A percentile compares a stretch with the other conserved stretches of the same genome.
phyloP scores from a whole-genome alignment of 208 protist genomes.

The Trypanosoma conorhini region DNA sequence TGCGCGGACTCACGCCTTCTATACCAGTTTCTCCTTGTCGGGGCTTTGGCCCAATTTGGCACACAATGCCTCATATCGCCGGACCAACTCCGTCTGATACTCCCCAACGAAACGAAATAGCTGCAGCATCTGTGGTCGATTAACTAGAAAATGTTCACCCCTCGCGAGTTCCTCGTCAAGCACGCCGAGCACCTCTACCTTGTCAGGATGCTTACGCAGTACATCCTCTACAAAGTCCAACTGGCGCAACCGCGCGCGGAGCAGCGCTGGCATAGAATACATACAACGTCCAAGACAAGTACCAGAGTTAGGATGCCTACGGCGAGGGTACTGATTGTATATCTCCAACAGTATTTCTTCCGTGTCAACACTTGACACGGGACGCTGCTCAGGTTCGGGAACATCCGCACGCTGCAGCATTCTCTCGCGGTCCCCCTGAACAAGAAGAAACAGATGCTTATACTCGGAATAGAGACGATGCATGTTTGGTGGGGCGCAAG shows the following conservation, averaged over 20 bases:
- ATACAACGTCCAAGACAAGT: constrained; percentile 60
- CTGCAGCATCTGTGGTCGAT: not conserved
- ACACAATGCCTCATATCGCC: constrained; percentile 40
- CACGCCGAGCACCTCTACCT: constrained; percentile 54
- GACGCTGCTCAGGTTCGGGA: constrained; percentile 31
- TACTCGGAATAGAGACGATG: constrained; percentile 17
- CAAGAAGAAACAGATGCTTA: constrained; percentile 29
- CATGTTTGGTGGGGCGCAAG: constrained; percentile 30
- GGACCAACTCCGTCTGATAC: constrained; percentile 58
- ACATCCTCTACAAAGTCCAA: constrained; percentile 68
- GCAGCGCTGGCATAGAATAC: constrained; percentile 33
- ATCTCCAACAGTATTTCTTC: constrained; percentile 79
- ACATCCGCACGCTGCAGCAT: constrained; percentile 76
- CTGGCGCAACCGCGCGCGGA: constrained; percentile 44
- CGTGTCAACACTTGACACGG: constrained; percentile 30
- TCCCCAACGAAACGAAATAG: constrained; percentile 83
- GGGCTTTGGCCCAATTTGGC: constrained; percentile 27
- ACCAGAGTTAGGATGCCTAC: constrained; percentile 51
- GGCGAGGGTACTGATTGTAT: constrained; percentile 55
- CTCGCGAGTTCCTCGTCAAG: constrained; percentile 28
- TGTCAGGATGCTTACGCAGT: constrained; percentile 62
- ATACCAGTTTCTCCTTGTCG: constrained; percentile 11
- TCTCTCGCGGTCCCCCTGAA: constrained; percentile 36
- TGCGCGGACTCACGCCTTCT: not conserved
- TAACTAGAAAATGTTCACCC: not conserved